phyloP scores from a whole-genome alignment of 768 basidiomycete genomes.

The Favolaschia claudopus region DNA sequence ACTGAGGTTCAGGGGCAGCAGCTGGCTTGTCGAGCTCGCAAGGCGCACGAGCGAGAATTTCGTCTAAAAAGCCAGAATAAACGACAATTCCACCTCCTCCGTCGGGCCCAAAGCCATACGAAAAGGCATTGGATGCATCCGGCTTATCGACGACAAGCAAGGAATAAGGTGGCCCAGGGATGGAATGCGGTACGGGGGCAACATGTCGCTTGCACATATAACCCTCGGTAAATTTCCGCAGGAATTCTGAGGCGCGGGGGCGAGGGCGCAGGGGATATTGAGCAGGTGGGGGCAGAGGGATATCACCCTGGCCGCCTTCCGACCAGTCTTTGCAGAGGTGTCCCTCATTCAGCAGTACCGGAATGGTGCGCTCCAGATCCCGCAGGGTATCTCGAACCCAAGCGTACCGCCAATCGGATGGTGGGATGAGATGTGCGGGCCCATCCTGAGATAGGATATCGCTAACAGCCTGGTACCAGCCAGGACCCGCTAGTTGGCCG shows the following conservation, averaged over 20 bases:
- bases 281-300: constrained; percentile 82
- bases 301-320: constrained; percentile 52
- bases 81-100: constrained; percentile 94
- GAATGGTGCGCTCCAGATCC: constrained; percentile 78
- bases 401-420: constrained; percentile 85
- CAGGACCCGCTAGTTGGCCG: constrained; percentile 78
- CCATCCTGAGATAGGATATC: constrained; percentile 78
- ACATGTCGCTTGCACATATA: constrained; percentile 53
- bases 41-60: constrained; percentile 68
- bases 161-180: constrained; percentile 88
- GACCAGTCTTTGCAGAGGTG: constrained; percentile 66
- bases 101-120: constrained; percentile 93
- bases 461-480: constrained; percentile 87
- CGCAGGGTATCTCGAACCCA: constrained; percentile 89
- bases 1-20: constrained; percentile 29
- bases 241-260: constrained; percentile 75
- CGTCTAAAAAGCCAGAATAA: constrained; percentile 92
- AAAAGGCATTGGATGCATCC: constrained; percentile 89
- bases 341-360: constrained; percentile 66
- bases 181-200: constrained; percentile 57
- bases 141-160: constrained; percentile 89
- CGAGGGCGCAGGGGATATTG: constrained; percentile 85
- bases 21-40: constrained; percentile 28
- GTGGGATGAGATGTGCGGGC: constrained; percentile 67
- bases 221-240: constrained; percentile 67